Base-by-base conservation (phyloP, 106 monocot genomes). In the Dendrobium huoshanense region DNA sequence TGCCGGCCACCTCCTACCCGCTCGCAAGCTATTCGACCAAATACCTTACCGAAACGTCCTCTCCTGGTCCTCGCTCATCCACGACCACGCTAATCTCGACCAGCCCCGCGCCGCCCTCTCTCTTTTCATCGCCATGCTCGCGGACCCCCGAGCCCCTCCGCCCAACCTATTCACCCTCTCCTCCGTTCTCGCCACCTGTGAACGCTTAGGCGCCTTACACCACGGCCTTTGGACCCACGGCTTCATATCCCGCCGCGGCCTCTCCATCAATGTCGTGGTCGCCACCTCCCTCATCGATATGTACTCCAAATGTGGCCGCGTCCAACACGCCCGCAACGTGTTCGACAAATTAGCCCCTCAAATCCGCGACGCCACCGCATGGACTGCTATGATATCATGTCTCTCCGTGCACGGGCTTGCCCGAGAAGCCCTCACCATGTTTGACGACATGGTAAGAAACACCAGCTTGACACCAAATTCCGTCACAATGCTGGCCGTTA, bases 171-270 rank as follows among this genome's bases (percentile, higher is more conserved):
- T 93, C 42, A 89, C 90, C 44, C 59, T 93, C 31, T 88, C 89
- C 1, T 73, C 85, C 40, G 88, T 89, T 8, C 87, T 91, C 9
- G 72, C 87, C 0, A 89, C 90, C 10, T 93, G 89, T 19, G 88
- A 87, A 10, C 83, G 87, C 40, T 45, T 87, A 9, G 88, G 89
- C 10, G 85, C 87, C 13, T 45, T 90, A 77, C 82, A 88, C 77
- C 88, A 81, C 68, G 93, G 93, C 13, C 81, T 86, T 67, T 93
- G 87, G 87, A 82, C 89, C 19, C 93, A 93, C 64, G 77, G 84
- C 7, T 91, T 87, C 68, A 5, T 87, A 43, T 77, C 47, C 43
- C 81, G 81, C 27, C 64, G 45, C 33, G 77, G 80, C 44, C 78
- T 81, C 56, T 51, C 77, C 72, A 33, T 84, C 2, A 84, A 75